Evolutionary conservation across 495 filamentous ascomycete species (phyloP).

Genomic region (Echria macrotheca): DNA sequence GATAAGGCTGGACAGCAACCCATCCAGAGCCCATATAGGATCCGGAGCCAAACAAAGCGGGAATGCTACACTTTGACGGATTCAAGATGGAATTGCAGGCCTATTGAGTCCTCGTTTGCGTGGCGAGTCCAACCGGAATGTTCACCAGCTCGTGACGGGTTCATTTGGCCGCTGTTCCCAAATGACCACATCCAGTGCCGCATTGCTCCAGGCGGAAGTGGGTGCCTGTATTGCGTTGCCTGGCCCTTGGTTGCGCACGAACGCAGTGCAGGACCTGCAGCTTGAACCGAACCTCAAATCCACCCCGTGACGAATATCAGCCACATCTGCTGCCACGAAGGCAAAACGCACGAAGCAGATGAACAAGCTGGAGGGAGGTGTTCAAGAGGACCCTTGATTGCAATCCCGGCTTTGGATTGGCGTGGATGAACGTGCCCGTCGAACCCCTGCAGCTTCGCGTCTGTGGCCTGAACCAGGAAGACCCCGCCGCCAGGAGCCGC

Average conservation of each 20-base stretch:
- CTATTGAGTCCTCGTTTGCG: too few species aligned
- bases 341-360: too few species aligned
- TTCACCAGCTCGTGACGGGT: neutral
- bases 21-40: too few species aligned
- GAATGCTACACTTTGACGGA: too few species aligned
- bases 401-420: neutral
- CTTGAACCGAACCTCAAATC: neutral
- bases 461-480: neutral
- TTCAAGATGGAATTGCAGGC: too few species aligned
- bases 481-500: neutral
- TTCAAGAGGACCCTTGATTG: neutral
- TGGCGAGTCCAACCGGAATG: too few species aligned
- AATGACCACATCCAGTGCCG: neutral
- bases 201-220: neutral
- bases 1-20: too few species aligned
- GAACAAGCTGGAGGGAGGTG: too few species aligned
- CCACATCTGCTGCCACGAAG: too few species aligned
- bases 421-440: neutral
- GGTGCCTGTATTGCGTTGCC: neutral
- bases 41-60: too few species aligned
- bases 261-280: neutral
- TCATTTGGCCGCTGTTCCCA: neutral
- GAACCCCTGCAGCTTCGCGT: neutral
- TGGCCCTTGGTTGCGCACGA: neutral
- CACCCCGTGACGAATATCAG: neutral